phyloP scores from a whole-genome alignment of 352 stramenopile genomes.

The Globisporangium sylvaticum region DNA sequence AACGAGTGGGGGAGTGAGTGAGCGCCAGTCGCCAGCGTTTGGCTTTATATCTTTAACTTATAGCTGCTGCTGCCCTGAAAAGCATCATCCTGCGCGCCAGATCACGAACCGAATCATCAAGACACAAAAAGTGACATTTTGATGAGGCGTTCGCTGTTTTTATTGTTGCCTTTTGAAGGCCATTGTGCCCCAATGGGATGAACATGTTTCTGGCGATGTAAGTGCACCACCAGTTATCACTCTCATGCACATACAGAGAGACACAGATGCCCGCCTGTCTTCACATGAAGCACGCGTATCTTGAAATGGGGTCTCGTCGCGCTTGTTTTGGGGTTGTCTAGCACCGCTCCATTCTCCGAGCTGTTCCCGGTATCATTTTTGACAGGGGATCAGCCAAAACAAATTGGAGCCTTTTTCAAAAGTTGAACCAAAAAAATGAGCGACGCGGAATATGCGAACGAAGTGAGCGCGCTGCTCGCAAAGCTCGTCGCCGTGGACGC shows the following conservation, averaged over 20 bases:
- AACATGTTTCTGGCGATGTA: too few relatives aligned
- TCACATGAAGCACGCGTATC: neutral
- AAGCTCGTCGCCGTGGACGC: conserved; percentile 19
- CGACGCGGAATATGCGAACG: neutral
- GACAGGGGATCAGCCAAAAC: neutral
- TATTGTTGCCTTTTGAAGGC: neutral
- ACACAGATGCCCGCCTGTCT: neutral
- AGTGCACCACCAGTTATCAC: too few relatives aligned
- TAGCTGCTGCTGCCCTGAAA: conserved; percentile 1
- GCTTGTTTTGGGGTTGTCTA: too few relatives aligned
- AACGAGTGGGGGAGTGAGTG: neutral
- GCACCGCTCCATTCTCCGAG: neutral
- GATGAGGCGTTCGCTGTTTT: neutral
- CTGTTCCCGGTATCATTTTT: neutral
- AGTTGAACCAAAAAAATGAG: conserved; percentile 6
- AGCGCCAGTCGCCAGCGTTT: conserved; percentile 1
- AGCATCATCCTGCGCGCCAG: neutral
- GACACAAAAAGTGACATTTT: conserved; percentile 7
- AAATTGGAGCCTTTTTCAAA: neutral
- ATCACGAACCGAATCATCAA: neutral
- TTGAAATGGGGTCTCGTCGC: neutral
- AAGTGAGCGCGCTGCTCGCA: conserved; percentile 11
- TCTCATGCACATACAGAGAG: too few relatives aligned
- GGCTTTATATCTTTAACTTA: conserved; percentile 8
- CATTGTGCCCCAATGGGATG: too few relatives aligned